These are phyloP conservation scores for Silene vulgaris DNA, from an alignment of 179 eudicot species.

Conservation along the genomic window DNA sequence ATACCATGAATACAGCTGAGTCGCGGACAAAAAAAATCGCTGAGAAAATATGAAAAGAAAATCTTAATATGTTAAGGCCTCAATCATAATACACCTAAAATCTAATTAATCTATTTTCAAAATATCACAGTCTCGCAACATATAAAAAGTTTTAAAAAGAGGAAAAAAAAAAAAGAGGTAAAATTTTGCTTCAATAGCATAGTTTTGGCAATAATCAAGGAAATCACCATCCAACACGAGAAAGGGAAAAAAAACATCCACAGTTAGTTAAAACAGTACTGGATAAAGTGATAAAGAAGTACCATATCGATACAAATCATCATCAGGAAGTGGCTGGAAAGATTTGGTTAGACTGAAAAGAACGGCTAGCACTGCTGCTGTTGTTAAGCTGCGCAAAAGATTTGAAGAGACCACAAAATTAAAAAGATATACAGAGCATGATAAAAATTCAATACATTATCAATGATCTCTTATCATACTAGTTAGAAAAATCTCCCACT, in stretches of 20 bases:
- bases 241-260: not conserved
- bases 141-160: too few relatives aligned
- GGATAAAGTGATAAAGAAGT: slow-evolving; percentile 20
- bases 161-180: too few relatives aligned
- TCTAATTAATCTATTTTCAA: too few relatives aligned
- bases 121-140: too few relatives aligned
- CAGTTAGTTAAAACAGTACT: not conserved
- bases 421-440: not conserved
- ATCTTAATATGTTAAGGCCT: not conserved
- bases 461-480: not conserved
- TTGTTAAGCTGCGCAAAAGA: slow-evolving; percentile 47
- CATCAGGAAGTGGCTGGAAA: slow-evolving; percentile 65
- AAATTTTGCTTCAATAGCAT: too few relatives aligned
- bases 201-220: too few relatives aligned
- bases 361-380: slow-evolving; percentile 65
- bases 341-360: slow-evolving; percentile 68
- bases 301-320: slow-evolving; percentile 86
- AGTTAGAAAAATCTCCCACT: not conserved
- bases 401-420: not conserved
- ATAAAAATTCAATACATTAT: not conserved
- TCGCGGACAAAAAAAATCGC: not conserved
- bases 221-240: too few relatives aligned
- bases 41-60: not conserved
- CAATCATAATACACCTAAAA: not conserved
- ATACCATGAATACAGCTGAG: not conserved